Conservation (phyloP, 2,329 filamentous ascomycete species). For the Metarhizium anisopliae region DNA sequence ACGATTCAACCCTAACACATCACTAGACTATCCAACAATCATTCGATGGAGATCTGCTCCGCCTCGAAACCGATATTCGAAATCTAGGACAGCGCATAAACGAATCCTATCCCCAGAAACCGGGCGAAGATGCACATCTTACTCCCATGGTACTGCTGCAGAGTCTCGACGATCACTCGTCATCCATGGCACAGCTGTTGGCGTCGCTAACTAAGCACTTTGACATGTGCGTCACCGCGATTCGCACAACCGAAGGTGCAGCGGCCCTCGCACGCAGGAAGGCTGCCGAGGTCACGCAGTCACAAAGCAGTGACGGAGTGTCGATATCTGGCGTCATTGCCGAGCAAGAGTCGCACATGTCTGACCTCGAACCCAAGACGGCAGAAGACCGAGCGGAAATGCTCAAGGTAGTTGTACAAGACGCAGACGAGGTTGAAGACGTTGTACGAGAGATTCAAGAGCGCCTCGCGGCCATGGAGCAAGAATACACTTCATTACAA, state of each 20-base stretch:
- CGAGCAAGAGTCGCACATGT: slow-evolving; percentile 42
- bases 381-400: slow-evolving; percentile 73
- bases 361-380: slow-evolving; percentile 59
- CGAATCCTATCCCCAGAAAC: slow-evolving; percentile 25
- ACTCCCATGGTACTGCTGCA: slow-evolving; percentile 47
- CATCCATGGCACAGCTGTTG: slow-evolving; percentile 73
- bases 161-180: slow-evolving; percentile 62
- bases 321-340: slow-evolving; percentile 60
- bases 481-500: slow-evolving; percentile 53
- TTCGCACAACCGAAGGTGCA: slow-evolving; percentile 81
- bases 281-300: slow-evolving; percentile 53
- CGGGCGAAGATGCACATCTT: slow-evolving; percentile 21
- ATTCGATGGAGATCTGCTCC: slow-evolving; percentile 67
- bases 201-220: slow-evolving; percentile 80
- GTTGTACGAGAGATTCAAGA: slow-evolving; percentile 65
- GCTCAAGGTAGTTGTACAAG: slow-evolving; percentile 68
- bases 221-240: slow-evolving; percentile 84
- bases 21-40: slow-evolving; percentile 52
- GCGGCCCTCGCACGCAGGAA: slow-evolving; percentile 59
- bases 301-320: slow-evolving; percentile 36
- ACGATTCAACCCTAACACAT: not conserved
- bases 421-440: slow-evolving; percentile 57
- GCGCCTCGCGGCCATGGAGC: slow-evolving; percentile 68
- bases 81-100: slow-evolving; percentile 51
- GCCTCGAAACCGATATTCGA: slow-evolving; percentile 67